phyloP scores from a whole-genome alignment of 176 grass and related monocot genomes.

The Triticum monococcum region DNA sequence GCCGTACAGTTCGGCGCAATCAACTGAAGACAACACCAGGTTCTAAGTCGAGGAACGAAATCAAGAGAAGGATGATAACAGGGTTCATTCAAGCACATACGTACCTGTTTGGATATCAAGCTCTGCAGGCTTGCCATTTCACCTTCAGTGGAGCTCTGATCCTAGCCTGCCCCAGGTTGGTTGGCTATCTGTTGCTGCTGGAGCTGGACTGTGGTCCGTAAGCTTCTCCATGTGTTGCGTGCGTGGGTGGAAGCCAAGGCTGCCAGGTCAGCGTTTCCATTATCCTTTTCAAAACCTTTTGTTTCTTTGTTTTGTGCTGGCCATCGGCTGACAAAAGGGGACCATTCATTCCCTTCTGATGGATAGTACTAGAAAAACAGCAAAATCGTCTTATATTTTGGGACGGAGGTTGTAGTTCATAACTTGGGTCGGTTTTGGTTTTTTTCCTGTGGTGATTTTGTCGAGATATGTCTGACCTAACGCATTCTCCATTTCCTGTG shows the following conservation, averaged over 20 bases:
- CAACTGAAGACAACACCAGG: constrained; percentile 38
- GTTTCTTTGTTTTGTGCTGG: neutral
- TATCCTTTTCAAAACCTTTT: constrained; percentile 34
- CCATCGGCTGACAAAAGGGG: constrained; percentile 8
- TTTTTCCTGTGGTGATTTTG: neutral
- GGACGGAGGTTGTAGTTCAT: neutral
- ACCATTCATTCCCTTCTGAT: neutral
- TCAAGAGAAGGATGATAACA: neutral
- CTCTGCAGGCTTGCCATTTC: constrained; percentile 66
- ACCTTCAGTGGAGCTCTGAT: neutral
- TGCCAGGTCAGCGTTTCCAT: constrained; percentile 41
- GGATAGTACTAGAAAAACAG: no score
- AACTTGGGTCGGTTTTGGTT: neutral
- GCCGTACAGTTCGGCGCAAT: constrained; percentile 33
- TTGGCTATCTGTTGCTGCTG: constrained; percentile 37
- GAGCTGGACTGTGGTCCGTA: constrained; percentile 25
- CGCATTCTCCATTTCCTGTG: neutral
- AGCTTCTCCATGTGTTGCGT: constrained; percentile 1
- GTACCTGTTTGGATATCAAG: constrained; percentile 63
- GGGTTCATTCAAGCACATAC: neutral
- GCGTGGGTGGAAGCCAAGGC: constrained; percentile 47
- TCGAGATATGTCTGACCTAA: neutral
- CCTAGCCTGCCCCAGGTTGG: neutral
- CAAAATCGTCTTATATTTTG: no score
- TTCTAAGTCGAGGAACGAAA: neutral